Conservation (phyloP, 1,284 basidiomycete genomes). For the Sphaerobolus stellatus region DNA sequence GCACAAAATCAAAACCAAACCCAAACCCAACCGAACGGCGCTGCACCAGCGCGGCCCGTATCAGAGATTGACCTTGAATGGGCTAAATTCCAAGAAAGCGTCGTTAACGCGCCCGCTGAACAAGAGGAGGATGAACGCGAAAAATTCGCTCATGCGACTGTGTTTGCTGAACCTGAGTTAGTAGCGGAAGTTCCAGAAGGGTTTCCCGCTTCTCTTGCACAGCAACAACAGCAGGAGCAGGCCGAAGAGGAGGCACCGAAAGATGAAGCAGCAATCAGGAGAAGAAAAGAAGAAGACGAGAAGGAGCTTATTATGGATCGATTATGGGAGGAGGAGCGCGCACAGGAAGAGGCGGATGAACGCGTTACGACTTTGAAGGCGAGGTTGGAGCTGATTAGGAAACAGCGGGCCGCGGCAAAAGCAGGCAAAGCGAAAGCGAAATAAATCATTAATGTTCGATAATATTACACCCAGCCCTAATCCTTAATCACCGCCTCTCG, state of each 20-base stretch:
- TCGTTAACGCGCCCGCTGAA: conserved; percentile 39
- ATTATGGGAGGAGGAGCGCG: conserved; percentile 73
- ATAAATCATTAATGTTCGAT: background rate
- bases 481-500: background rate
- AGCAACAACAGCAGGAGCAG: conserved; percentile 17
- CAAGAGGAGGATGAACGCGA: conserved; percentile 37
- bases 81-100: conserved; percentile 62
- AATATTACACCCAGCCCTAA: background rate
- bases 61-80: conserved; percentile 40
- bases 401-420: conserved; percentile 48
- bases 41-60: background rate
- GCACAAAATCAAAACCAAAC: no score
- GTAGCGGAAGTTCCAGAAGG: conserved; percentile 48
- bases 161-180: conserved; percentile 65
- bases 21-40: no score
- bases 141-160: conserved; percentile 65
- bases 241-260: no score
- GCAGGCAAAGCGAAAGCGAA: conserved; percentile 24
- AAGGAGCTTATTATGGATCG: conserved; percentile 80
- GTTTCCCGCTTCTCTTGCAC: conserved; percentile 42
- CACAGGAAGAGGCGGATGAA: conserved; percentile 81
- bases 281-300: conserved; percentile 63
- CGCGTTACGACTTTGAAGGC: conserved; percentile 64
- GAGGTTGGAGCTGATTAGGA: conserved; percentile 59
- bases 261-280: conserved; percentile 45